phyloP scores from a whole-genome alignment of 208 protist species.

The Acanthamoeba sp. region DNA sequence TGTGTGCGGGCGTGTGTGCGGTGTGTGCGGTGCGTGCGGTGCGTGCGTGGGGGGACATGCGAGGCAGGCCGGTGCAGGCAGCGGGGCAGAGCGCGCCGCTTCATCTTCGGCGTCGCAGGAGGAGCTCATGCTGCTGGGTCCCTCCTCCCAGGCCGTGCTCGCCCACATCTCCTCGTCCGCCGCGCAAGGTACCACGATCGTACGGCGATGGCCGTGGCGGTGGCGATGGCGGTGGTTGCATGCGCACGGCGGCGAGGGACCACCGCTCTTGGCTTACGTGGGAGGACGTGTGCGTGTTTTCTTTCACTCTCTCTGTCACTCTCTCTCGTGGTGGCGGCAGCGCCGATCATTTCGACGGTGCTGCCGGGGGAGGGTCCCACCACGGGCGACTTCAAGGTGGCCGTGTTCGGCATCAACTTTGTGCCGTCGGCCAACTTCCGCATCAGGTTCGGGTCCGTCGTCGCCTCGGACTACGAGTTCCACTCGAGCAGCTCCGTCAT shows the following conservation, averaged over 20 bases:
- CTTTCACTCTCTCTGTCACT: not conserved
- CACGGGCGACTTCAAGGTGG: constrained; percentile 79
- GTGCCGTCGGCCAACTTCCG: constrained; percentile 77
- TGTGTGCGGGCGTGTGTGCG: not conserved
- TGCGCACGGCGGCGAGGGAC: no score
- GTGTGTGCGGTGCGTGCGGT: no score
- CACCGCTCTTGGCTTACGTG: no score
- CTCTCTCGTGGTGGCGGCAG: not conserved
- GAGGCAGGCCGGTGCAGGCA: not conserved
- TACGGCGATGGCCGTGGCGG: no score
- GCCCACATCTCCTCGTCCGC: constrained; percentile 26
- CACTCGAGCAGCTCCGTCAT: constrained; percentile 77
- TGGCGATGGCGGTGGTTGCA: no score
- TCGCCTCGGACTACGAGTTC: constrained; percentile 80
- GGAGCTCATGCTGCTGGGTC: not conserved
- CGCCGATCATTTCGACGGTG: constrained; percentile 37
- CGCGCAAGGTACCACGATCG: not conserved
- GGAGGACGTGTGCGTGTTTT: no score
- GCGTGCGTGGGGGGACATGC: no score
- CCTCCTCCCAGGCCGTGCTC: not conserved
- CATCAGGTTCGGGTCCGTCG: constrained; percentile 74
- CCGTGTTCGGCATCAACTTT: constrained; percentile 83
- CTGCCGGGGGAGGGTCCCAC: constrained; percentile 64
- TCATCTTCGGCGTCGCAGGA: no score
- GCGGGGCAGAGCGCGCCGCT: not conserved